phyloP scores from a whole-genome alignment of 2,329 filamentous ascomycete species.

The Paecilomyces sp. region DNA sequence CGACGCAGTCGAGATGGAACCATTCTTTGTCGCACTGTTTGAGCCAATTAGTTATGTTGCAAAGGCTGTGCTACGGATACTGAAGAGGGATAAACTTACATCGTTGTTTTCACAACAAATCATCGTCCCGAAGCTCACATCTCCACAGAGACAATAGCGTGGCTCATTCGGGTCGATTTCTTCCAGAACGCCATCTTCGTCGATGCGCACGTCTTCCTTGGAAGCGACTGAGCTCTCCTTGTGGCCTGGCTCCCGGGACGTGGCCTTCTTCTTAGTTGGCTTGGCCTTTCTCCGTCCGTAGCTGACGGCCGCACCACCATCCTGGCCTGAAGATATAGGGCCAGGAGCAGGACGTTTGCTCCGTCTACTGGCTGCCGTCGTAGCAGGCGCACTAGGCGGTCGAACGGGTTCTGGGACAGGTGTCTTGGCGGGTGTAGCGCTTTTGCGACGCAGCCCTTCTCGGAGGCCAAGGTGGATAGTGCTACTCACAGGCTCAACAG shows the following conservation, averaged over 20 bases:
- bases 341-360: conserved; percentile 55
- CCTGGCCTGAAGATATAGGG: conserved; percentile 49
- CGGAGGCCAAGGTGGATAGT: conserved; percentile 13
- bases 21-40: conserved; percentile 58
- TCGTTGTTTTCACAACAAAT: conserved; percentile 58
- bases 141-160: conserved; percentile 57
- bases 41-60: conserved; percentile 8
- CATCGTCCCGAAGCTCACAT: conserved; percentile 60
- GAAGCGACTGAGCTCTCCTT: conserved; percentile 15
- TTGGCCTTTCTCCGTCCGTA: conserved; percentile 53
- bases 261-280: conserved; percentile 36
- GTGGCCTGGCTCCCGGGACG: conserved; percentile 31
- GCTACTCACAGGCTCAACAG: conserved; percentile 17
- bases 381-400: conserved; percentile 22
- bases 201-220: conserved; percentile 35
- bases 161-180: conserved; percentile 56
- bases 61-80: too few species aligned
- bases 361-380: conserved; percentile 36
- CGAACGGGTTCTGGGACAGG: conserved; percentile 36
- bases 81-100: conserved; percentile 23
- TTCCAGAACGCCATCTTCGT: conserved; percentile 42
- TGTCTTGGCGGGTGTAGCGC: conserved; percentile 33
- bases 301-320: conserved; percentile 55
- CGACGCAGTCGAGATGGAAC: conserved; percentile 59
- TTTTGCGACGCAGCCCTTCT: conserved; percentile 34